Conservation (phyloP, 805 yeast species). For the Myxozyma neotropica region DNA sequence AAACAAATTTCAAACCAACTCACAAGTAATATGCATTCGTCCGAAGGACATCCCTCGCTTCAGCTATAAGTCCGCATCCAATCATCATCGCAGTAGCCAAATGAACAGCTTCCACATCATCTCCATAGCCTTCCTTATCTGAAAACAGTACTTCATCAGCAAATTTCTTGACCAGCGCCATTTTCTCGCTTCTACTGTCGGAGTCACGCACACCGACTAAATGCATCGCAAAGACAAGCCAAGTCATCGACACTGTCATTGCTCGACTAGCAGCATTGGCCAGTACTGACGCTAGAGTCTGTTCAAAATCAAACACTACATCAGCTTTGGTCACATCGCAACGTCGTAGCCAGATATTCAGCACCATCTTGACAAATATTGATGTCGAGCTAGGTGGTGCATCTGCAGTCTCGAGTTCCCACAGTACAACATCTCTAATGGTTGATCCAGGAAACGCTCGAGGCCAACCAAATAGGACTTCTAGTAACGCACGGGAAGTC, state of each 20-base stretch:
- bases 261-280: conserved; percentile 8
- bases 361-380: conserved; percentile 15
- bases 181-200: not conserved
- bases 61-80: conserved; percentile 20
- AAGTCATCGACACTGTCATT: conserved; percentile 32
- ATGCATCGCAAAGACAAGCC: conserved; percentile 31
- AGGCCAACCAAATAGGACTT: conserved; percentile 23
- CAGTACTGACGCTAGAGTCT: conserved; percentile 8
- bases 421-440: conserved; percentile 12
- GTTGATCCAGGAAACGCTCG: not conserved
- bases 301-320: conserved; percentile 1
- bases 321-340: not conserved
- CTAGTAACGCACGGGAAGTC: conserved; percentile 6
- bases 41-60: conserved; percentile 23
- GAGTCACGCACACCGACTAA: conserved; percentile 2
- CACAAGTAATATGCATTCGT: conserved; percentile 24
- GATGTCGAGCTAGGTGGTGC: not conserved
- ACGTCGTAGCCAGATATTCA: conserved; percentile 25
- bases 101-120: conserved; percentile 34
- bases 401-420: conserved; percentile 7
- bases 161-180: conserved; percentile 16
- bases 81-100: conserved; percentile 31
- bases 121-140: conserved; percentile 28
- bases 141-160: conserved; percentile 22
- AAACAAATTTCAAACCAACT: not conserved